Conservation (phyloP, 257 asterid genomes). For the Paraleonurus japonicus region DNA sequence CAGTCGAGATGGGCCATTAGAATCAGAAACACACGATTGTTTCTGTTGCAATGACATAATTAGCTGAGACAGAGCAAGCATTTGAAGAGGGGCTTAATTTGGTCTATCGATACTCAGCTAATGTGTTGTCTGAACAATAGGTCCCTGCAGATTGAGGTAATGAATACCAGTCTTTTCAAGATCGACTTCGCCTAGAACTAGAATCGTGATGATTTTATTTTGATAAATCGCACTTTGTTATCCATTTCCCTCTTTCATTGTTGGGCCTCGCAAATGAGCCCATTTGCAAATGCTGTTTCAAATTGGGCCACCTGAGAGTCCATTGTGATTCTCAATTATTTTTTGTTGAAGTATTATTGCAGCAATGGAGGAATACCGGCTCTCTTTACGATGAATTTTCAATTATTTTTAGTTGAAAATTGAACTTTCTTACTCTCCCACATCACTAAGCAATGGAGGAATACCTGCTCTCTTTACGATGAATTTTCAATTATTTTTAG, state of each 20-base stretch:
- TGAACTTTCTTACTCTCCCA: not conserved
- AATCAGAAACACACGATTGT: not conserved
- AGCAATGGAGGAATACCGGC: not conserved
- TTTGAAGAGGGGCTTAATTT: not conserved
- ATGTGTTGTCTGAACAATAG: not conserved
- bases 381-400: not conserved
- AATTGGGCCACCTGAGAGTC: not conserved
- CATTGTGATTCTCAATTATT: not conserved
- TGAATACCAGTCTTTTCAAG: not conserved
- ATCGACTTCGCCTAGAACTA: not conserved
- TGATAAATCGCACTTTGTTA: not conserved
- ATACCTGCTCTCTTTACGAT: not conserved
- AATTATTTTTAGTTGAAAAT: not conserved
- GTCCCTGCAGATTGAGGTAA: not conserved
- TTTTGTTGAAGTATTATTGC: not conserved
- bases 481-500: too few relatives aligned
- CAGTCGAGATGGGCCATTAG: not conserved
- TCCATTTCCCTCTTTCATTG: not conserved
- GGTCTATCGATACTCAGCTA: not conserved
- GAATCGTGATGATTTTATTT: not conserved
- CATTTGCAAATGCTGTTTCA: not conserved
- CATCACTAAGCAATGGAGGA: not conserved
- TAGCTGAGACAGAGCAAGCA: conserved; percentile 15
- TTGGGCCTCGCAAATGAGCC: not conserved
- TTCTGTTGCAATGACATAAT: not conserved